Percentiles rank a stretch among this genome's conserved stretches.
These are phyloP conservation scores for Eucalyptus pauciflora DNA, from an alignment of 345 rosid genomes.

Conservation along the genomic window DNA sequence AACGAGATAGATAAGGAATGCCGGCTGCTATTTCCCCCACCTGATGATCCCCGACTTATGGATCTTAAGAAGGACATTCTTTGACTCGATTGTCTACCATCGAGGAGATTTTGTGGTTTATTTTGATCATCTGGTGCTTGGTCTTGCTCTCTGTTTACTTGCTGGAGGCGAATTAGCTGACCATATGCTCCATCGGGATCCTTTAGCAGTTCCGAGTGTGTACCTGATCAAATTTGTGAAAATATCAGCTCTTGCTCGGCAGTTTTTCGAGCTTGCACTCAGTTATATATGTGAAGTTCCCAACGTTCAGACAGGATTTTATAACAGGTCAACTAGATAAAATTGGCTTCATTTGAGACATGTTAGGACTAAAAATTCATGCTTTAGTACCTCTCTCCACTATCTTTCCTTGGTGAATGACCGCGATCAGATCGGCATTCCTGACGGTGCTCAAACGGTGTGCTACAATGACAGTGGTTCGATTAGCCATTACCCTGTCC, in stretches of 20 bases:
- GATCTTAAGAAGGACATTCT: constrained; percentile 35
- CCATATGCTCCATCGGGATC: constrained; percentile 84
- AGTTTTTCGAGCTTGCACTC: neutral
- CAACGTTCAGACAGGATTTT: neutral
- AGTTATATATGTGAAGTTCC: neutral
- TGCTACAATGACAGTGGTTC: constrained; percentile 77
- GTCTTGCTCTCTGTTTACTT: constrained; percentile 30
- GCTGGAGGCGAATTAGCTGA: constrained; percentile 71
- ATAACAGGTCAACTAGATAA: neutral
- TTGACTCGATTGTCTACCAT: constrained; percentile 24
- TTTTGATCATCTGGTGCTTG: constrained; percentile 19
- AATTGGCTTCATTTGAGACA: neutral
- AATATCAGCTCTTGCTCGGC: neutral
- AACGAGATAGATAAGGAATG: constrained; percentile 44
- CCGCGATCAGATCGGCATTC: constrained; percentile 65
- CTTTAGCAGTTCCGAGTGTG: constrained; percentile 47
- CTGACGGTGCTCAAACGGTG: constrained; percentile 81
- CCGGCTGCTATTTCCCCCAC: constrained; percentile 23
- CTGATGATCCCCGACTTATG: constrained; percentile 54
- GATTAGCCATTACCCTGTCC: constrained; percentile 64
- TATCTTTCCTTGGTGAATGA: constrained; percentile 65
- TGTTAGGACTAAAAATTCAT: neutral
- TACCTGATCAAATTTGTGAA: constrained; percentile 14
- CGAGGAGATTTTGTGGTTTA: constrained; percentile 14
- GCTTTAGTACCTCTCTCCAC: constrained; percentile 82